Base-by-base conservation (phyloP, 2,329 filamentous ascomycete species). In the Colletotrichum acutatum region DNA sequence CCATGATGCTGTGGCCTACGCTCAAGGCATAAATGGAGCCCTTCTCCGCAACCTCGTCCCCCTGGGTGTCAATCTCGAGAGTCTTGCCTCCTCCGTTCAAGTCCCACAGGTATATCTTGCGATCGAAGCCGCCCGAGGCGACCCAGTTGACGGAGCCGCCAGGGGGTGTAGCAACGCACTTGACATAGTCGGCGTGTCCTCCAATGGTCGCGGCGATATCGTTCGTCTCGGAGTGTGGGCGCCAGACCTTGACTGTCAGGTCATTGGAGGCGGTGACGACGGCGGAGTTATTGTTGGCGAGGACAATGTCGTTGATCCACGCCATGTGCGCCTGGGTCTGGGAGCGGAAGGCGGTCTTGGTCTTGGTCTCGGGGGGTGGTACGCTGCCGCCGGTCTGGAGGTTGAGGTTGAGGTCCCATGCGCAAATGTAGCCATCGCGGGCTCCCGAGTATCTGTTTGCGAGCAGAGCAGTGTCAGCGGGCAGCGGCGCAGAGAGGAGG, bases 121-220 rank as follows among this genome's bases (percentile, higher is more conserved):
- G 92, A 82, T 99, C 97, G 42, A 99, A 88, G 1, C 96, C 97
- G 57, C 95, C 97, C 2, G 96, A 98, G 5, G 95, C 97, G 22
- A 98, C 93, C 96, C 96, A 99, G 77, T 92, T 91, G 67, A 91
- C 89, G 53, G 90, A 87, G 54, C 87, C 84, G 56, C 80, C 78
- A 77, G 86, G 80, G 9, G 96, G 94, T 8, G 94, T 93, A 22
- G 95, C 94, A 49, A 99, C 89, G 77, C 95, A 95, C 84, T 98
- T 99, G 80, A 98, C 95, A 80, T 98, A 99, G 86, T 99, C 97
- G 78, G 92, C 93, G 83, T 99, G 97, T 78, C 96, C 91, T 75
- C 97, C 97, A 79, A 99, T 96, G 54, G 94, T 95, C 75, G 90
- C 89, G 5, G 94, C 92, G 11, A 92, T 90, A 62, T 92, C 87